Evolutionary conservation across 225 moss, liverwort and hornwort genomes (phyloP).

Genomic region (Anthoceros angustus): DNA sequence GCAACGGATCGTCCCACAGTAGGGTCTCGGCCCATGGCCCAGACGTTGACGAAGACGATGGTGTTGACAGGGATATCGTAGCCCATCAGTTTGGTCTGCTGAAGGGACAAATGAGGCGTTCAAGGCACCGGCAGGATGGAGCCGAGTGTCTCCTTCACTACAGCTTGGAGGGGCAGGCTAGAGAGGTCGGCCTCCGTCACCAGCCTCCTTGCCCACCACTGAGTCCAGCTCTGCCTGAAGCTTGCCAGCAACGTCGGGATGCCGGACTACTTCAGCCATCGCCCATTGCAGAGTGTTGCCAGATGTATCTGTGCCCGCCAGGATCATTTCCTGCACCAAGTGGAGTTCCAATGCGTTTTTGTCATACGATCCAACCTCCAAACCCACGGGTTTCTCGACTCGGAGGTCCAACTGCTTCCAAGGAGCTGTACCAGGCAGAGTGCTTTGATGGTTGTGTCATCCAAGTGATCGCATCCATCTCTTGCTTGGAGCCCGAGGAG

Average conservation of each 20-base stretch:
- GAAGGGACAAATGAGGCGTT: not conserved
- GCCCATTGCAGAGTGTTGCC: not conserved
- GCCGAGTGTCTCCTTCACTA: not conserved
- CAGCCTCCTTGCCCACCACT: not conserved
- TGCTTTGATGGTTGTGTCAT: too few relatives aligned
- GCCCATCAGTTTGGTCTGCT: not conserved
- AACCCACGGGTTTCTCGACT: too few relatives aligned
- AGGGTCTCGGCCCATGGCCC: not conserved
- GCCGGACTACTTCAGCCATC: not conserved
- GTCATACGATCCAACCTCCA: too few relatives aligned
- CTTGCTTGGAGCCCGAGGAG: too few relatives aligned
- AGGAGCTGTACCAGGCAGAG: too few relatives aligned
- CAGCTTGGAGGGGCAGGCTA: not conserved
- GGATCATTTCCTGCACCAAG: slow-evolving; percentile 1
- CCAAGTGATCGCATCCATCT: too few relatives aligned
- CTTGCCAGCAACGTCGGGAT: not conserved
- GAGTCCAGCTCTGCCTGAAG: not conserved
- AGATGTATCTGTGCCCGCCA: slow-evolving; percentile 5
- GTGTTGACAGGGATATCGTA: not conserved
- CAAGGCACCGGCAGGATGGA: not conserved
- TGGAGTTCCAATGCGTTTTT: too few relatives aligned
- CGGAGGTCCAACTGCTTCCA: too few relatives aligned
- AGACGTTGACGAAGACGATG: not conserved
- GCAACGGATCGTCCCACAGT: not conserved
- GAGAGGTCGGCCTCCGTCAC: not conserved